Base-by-base conservation (phyloP, 306 rosid genomes). In the Dryas alaskensis region DNA sequence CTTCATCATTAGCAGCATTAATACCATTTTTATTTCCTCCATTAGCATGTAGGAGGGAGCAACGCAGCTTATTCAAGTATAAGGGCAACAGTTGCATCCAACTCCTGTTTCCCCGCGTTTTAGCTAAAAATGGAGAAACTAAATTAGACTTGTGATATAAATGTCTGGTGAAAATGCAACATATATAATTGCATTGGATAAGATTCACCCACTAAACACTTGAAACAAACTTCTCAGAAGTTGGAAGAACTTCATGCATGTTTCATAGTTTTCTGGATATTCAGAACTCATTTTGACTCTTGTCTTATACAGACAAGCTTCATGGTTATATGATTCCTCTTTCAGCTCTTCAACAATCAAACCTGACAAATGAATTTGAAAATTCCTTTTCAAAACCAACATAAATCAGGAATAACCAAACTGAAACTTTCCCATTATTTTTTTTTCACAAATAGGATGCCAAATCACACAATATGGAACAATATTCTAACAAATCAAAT, bases 211-310 rank as follows among this genome's bases (percentile, higher is more conserved):
- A 78, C 73, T 31, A 55, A 65, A 17, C 40, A 72, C 45, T 63
- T 65, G 58, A 40, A 78, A 65, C 25, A 48, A 12, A 46, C 27
- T 44, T 57, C 40, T 22, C 25, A 72, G 22, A 61, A 72, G 7
- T 39, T 25, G 0, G 4, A 39, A 55, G 27, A 72, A 72, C 73
- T 55, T 63, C 72, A 78, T 78, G 77, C 77, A 72, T 3, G 73
- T 57, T 48, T 64, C 40, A 4, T 72, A 78, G 77, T 78, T 78
- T 72, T 47, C 73, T 4, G 81, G 81, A 42, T 64, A 72, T 2
- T 11, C 16, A 19, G 17, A 19, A 13, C 53, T 60, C 8, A 1
- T 14, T 62, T 19, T 7, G 22, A 0, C 45, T 60, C 44, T 39
- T 76, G 40, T 3, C 11, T 19, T 22, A 13, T 17, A 8, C 11